A percentile compares a stretch with the other conserved stretches of the same genome.
phyloP scores from a whole-genome alignment of 305 asterid species.

The Fraxinus nigra region DNA sequence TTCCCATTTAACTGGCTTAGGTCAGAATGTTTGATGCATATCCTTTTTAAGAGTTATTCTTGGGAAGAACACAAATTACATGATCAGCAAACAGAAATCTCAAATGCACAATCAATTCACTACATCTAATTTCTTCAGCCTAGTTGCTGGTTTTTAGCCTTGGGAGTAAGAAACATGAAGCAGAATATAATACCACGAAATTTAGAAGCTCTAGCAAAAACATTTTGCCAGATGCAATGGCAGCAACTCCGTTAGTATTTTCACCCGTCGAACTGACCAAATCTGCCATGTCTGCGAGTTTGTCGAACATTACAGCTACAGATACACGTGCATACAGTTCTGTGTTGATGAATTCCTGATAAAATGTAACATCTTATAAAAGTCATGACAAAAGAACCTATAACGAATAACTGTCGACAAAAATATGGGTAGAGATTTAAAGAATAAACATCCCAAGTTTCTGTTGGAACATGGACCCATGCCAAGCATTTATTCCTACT shows the following conservation, averaged over 20 bases:
- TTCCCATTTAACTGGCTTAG: background rate
- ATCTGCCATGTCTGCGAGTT: conserved; percentile 67
- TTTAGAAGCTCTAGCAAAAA: conserved; percentile 84
- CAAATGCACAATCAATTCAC: background rate
- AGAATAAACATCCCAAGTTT: background rate
- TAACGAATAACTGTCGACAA: background rate
- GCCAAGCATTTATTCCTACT: background rate
- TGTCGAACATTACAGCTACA: conserved; percentile 80
- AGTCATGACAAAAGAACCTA: background rate
- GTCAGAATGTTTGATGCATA: background rate
- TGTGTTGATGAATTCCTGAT: conserved; percentile 88
- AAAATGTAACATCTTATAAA: conserved; percentile 30
- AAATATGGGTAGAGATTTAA: background rate
- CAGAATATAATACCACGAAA: conserved; percentile 48
- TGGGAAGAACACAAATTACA: background rate
- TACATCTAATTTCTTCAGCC: conserved; percentile 5
- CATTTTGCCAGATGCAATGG: conserved; percentile 68
- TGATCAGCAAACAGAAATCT: background rate
- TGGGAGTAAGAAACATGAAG: conserved; percentile 3
- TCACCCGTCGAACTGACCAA: conserved; percentile 35
- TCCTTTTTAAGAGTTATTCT: background rate
- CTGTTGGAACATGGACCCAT: background rate
- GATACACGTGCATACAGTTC: conserved; percentile 98
- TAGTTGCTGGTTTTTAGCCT: background rate
- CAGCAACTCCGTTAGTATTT: conserved; percentile 35